Conservation (phyloP, 495 filamentous ascomycete genomes). For the Hyaloscypha finlandica region DNA sequence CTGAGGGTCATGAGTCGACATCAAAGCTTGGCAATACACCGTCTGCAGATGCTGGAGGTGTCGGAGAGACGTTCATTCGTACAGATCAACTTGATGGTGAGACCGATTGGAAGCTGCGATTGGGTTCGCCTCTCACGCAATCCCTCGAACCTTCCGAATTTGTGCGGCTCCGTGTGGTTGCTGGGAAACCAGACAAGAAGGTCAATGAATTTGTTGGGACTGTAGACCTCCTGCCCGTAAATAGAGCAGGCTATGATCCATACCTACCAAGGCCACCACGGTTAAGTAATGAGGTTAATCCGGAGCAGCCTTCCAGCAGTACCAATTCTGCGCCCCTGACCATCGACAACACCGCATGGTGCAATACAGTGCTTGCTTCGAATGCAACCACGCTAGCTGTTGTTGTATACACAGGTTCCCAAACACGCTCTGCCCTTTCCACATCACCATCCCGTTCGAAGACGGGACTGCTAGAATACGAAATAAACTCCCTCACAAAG, state of each 20-base stretch:
- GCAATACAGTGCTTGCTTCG: slow-evolving; percentile 94
- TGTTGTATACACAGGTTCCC: slow-evolving; percentile 90
- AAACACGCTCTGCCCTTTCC: slow-evolving; percentile 92
- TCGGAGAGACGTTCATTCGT: slow-evolving; percentile 92
- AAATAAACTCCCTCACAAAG: slow-evolving; percentile 98
- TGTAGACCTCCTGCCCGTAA: slow-evolving; percentile 54
- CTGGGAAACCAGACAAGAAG: slow-evolving; percentile 83
- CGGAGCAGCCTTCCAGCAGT: slow-evolving; percentile 23
- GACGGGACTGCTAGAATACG: slow-evolving; percentile 87
- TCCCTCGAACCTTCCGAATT: slow-evolving; percentile 66
- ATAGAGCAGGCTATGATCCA: slow-evolving; percentile 22
- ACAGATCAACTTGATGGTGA: slow-evolving; percentile 98
- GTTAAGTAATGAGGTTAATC: slow-evolving; percentile 33
- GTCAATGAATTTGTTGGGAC: slow-evolving; percentile 95
- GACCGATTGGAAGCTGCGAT: slow-evolving; percentile 96
- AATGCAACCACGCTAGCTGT: slow-evolving; percentile 85
- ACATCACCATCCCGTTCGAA: slow-evolving; percentile 91
- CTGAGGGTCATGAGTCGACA: slow-evolving; percentile 38
- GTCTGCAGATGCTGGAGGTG: slow-evolving; percentile 33
- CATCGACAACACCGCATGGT: slow-evolving; percentile 99
- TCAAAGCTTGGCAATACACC: slow-evolving; percentile 32
- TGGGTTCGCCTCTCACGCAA: slow-evolving; percentile 85
- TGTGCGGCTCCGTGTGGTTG: slow-evolving; percentile 72
- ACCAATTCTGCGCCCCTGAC: slow-evolving; percentile 69
- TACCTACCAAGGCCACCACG: slow-evolving; percentile 22